These are phyloP conservation scores for Citrullus colocynthis DNA, from an alignment of 306 rosid genomes.

Conservation along the genomic window DNA sequence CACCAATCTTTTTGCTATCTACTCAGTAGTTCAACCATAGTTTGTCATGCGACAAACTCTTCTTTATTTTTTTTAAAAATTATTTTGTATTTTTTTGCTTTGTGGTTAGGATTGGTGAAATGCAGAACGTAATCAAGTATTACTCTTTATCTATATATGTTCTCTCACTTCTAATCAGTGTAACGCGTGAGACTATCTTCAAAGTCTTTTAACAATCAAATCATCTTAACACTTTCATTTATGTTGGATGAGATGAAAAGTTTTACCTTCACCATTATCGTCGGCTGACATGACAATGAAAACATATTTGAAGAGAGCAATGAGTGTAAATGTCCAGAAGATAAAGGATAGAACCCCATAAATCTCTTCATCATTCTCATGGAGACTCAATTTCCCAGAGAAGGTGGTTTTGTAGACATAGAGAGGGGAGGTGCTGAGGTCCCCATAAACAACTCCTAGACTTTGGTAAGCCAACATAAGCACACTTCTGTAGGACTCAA, in stretches of 20 bases:
- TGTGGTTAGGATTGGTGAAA: too few relatives aligned
- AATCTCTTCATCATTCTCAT: constrained; percentile 64
- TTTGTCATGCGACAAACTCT: too few relatives aligned
- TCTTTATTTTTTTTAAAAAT: too few relatives aligned
- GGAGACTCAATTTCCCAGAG: constrained; percentile 58
- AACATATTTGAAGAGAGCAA: constrained; percentile 69
- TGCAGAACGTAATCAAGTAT: too few relatives aligned
- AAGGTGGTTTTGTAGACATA: constrained; percentile 76
- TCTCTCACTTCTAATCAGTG: neutral
- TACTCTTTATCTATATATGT: too few relatives aligned
- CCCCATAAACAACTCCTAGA: constrained; percentile 81
- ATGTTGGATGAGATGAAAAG: neutral
- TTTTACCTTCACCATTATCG: constrained; percentile 77
- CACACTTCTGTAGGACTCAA: constrained; percentile 32
- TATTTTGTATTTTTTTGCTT: too few relatives aligned
- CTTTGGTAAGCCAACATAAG: constrained; percentile 69
- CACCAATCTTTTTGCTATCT: too few relatives aligned
- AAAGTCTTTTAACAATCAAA: neutral
- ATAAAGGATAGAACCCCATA: constrained; percentile 67
- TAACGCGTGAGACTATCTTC: neutral
- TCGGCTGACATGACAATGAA: constrained; percentile 63
- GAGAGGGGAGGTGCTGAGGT: constrained; percentile 73
- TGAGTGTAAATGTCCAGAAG: constrained; percentile 68
- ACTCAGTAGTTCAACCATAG: too few relatives aligned
- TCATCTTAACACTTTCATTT: neutral